These are phyloP conservation scores for Trypanosoma platydactyli DNA, from an alignment of 208 protist genomes.

Conservation along the genomic window DNA sequence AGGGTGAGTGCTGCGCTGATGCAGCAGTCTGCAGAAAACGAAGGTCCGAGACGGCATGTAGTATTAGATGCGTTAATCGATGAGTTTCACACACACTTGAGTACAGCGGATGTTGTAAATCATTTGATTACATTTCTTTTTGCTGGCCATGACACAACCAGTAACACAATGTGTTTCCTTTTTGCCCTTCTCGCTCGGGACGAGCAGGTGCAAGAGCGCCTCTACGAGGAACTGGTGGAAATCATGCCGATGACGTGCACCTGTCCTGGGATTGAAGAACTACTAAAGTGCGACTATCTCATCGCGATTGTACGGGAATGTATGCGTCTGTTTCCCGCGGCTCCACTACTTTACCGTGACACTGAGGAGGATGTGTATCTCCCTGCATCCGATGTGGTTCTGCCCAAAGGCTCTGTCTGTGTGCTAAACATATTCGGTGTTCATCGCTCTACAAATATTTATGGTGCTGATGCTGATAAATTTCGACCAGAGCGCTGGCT, in stretches of 20 bases:
- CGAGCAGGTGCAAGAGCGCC: slow-evolving; percentile 36
- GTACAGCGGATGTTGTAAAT: slow-evolving; percentile 42
- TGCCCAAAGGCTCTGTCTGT: slow-evolving; percentile 43
- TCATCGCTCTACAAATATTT: slow-evolving; percentile 44
- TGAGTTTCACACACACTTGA: slow-evolving; percentile 39
- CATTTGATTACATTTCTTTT: slow-evolving; percentile 63
- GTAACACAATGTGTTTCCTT: slow-evolving; percentile 52
- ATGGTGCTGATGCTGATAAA: slow-evolving; percentile 36
- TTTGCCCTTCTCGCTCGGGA: slow-evolving; percentile 43
- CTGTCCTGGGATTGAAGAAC: slow-evolving; percentile 48
- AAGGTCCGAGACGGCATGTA: slow-evolving; percentile 20
- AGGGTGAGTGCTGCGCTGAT: slow-evolving; percentile 35
- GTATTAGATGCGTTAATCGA: slow-evolving; percentile 54
- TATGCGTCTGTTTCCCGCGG: slow-evolving; percentile 55
- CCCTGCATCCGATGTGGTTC: slow-evolving; percentile 41
- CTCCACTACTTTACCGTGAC: slow-evolving; percentile 61
- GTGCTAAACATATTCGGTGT: slow-evolving; percentile 58
- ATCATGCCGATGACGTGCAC: slow-evolving; percentile 39
- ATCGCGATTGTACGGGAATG: slow-evolving; percentile 43
- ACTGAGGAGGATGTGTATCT: slow-evolving; percentile 40
- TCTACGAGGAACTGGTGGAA: slow-evolving; percentile 41
- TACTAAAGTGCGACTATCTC: slow-evolving; percentile 53
- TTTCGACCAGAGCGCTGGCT: slow-evolving; percentile 62
- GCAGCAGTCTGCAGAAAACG: slow-evolving; percentile 18
- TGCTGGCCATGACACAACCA: slow-evolving; percentile 58